Conservation (phyloP, 2,329 filamentous ascomycete species). For the Colletotrichum liriopes region DNA sequence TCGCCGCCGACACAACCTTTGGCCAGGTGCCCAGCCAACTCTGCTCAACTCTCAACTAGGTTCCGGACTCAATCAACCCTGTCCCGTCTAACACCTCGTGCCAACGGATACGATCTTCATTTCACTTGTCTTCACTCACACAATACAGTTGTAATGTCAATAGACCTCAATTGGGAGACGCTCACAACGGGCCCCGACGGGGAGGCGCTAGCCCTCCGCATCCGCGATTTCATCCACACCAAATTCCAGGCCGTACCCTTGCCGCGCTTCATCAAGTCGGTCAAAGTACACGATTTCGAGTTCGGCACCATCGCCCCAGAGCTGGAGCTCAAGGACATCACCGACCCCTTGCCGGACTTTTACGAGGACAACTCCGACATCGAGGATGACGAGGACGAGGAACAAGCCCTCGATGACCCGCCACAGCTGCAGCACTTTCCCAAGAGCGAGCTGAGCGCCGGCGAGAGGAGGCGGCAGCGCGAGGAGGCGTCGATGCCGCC, state of each 20-base stretch:
- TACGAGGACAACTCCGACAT: conserved; percentile 85
- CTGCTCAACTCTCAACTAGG: background rate
- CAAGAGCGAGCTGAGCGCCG: conserved; percentile 41
- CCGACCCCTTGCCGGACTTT: conserved; percentile 95
- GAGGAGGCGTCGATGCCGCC: conserved; percentile 49
- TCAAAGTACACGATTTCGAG: conserved; percentile 93
- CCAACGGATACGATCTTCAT: background rate
- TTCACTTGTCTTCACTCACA: conserved; percentile 2
- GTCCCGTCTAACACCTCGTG: background rate
- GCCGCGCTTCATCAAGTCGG: conserved; percentile 96
- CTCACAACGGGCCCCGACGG: conserved; percentile 93
- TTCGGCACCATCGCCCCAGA: conserved; percentile 88
- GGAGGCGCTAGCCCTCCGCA: conserved; percentile 84
- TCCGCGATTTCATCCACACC: conserved; percentile 94
- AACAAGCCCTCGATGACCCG: conserved; percentile 53
- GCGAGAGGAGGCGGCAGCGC: conserved; percentile 44
- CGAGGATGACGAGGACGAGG: conserved; percentile 62
- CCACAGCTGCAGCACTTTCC: conserved; percentile 38
- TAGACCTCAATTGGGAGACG: conserved; percentile 97
- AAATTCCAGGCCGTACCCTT: conserved; percentile 94
- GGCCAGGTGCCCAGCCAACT: background rate
- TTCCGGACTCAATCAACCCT: background rate
- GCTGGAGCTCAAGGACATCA: conserved; percentile 96
- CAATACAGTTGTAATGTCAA: conserved; percentile 79
- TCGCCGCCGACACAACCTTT: background rate